A percentile compares a stretch with the other conserved stretches of the same genome.
phyloP scores from a whole-genome alignment of 805 yeast species.

The Sugiyamaella chiloensis region DNA sequence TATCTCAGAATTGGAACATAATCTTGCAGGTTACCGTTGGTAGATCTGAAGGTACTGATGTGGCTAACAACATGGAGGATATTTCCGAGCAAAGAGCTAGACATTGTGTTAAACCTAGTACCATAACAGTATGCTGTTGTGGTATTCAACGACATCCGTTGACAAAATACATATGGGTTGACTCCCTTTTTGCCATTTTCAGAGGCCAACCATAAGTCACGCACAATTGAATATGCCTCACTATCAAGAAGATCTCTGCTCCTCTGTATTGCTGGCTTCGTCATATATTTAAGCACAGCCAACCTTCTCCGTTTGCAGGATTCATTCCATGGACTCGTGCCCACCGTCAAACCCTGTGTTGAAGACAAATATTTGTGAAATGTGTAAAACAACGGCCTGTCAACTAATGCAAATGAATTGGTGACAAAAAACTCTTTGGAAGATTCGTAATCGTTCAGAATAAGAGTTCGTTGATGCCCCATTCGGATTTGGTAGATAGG shows the following conservation, averaged over 20 bases:
- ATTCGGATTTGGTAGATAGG: constrained; percentile 58
- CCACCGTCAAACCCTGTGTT: constrained; percentile 40
- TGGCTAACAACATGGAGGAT: constrained; percentile 32
- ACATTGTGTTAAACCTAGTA: constrained; percentile 35
- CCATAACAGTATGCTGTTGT: constrained; percentile 40
- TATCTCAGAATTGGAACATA: constrained; percentile 33
- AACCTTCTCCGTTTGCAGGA: constrained; percentile 36
- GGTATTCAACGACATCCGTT: constrained; percentile 33
- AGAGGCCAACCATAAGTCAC: constrained; percentile 25
- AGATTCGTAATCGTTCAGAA: constrained; percentile 45
- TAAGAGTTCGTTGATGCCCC: constrained; percentile 56
- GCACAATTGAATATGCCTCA: constrained; percentile 35
- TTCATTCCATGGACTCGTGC: constrained; percentile 42
- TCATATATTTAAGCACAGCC: constrained; percentile 40
- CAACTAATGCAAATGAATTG: neutral
- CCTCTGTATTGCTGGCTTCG: constrained; percentile 36
- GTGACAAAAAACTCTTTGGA: neutral
- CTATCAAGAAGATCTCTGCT: constrained; percentile 35
- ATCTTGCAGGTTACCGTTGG: constrained; percentile 38
- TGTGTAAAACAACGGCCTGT: constrained; percentile 59
- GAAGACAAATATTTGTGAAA: constrained; percentile 61
- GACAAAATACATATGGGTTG: constrained; percentile 6
- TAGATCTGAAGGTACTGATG: constrained; percentile 34
- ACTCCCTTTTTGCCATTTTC: constrained; percentile 8
- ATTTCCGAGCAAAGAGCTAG: constrained; percentile 28